phyloP scores from a whole-genome alignment of 2,329 filamentous ascomycete genomes.

The Trichoderma aggressivum region DNA sequence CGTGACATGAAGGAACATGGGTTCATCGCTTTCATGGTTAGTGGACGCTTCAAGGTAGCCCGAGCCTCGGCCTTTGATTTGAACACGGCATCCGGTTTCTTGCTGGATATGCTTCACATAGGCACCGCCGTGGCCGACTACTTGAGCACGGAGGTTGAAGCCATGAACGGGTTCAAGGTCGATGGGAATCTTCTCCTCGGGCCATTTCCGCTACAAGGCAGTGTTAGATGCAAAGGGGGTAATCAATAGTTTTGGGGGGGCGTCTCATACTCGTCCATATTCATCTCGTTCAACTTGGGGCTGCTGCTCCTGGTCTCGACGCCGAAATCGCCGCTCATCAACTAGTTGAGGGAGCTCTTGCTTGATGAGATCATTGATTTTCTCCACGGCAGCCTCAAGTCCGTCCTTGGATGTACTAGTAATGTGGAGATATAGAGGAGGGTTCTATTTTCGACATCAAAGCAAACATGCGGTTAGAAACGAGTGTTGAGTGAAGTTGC shows the following conservation, averaged over 20 bases:
- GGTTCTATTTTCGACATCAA: constrained; percentile 57
- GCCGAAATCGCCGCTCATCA: constrained; percentile 87
- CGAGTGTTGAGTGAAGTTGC: not conserved
- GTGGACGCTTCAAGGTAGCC: constrained; percentile 89
- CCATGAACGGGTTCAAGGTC: constrained; percentile 86
- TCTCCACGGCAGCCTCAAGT: constrained; percentile 80
- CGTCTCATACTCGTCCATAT: constrained; percentile 66
- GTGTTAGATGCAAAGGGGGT: constrained; percentile 13
- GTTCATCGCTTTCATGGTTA: constrained; percentile 87
- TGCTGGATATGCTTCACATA: constrained; percentile 99
- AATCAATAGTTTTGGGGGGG: constrained; percentile 16
- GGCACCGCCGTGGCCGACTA: constrained; percentile 88
- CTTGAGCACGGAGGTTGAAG: constrained; percentile 93
- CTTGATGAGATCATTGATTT: constrained; percentile 93
- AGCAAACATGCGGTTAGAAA: not conserved
- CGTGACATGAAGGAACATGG: constrained; percentile 96
- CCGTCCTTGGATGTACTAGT: constrained; percentile 90
- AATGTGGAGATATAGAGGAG: constrained; percentile 90
- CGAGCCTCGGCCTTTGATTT: constrained; percentile 95
- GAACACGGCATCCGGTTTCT: constrained; percentile 90
- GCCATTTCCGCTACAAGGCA: constrained; percentile 82
- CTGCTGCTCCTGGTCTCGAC: constrained; percentile 71
- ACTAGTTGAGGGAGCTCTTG: constrained; percentile 94
- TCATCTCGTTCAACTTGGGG: constrained; percentile 77
- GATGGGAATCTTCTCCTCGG: constrained; percentile 91